These are phyloP conservation scores for Lachnellula arida DNA, from an alignment of 2,329 filamentous ascomycete genomes.

Conservation along the genomic window DNA sequence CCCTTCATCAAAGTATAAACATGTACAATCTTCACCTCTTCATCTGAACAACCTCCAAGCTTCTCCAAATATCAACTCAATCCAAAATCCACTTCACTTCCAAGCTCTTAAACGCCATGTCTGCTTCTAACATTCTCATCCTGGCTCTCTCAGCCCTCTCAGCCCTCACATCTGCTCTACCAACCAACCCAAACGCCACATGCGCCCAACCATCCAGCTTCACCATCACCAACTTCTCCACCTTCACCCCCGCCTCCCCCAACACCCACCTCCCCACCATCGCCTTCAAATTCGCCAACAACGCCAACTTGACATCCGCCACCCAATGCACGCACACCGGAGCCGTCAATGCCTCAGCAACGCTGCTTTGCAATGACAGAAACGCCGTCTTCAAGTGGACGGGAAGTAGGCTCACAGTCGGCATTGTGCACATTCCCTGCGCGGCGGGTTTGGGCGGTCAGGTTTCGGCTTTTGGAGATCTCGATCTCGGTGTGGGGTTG, in stretches of 20 bases:
- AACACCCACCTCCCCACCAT: slow-evolving; percentile 10
- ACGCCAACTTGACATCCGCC: background rate
- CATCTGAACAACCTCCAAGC: background rate
- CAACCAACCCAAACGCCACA: background rate
- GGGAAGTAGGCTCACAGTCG: background rate
- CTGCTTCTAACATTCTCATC: background rate
- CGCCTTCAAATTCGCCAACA: slow-evolving; percentile 12
- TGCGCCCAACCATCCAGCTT: slow-evolving; percentile 11
- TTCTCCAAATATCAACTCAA: background rate
- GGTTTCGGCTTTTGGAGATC: background rate
- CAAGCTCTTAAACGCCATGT: background rate
- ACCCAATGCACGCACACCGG: slow-evolving; percentile 1
- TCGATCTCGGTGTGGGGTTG: background rate
- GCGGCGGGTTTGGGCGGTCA: background rate
- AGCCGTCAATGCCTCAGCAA: background rate
- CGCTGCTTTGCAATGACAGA: background rate
- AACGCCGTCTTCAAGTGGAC: slow-evolving; percentile 4
- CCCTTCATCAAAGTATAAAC: background rate
- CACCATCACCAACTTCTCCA: slow-evolving; percentile 17
- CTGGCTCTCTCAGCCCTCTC: slow-evolving; percentile 2
- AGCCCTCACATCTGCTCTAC: slow-evolving; percentile 5
- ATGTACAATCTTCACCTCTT: too few relatives aligned
- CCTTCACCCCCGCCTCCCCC: slow-evolving; percentile 14
- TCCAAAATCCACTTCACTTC: background rate
- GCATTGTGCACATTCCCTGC: slow-evolving; percentile 3